These are phyloP conservation scores for Backusella tarrabulga DNA, from an alignment of 192 early-diverging fungal species.

Conservation along the genomic window DNA sequence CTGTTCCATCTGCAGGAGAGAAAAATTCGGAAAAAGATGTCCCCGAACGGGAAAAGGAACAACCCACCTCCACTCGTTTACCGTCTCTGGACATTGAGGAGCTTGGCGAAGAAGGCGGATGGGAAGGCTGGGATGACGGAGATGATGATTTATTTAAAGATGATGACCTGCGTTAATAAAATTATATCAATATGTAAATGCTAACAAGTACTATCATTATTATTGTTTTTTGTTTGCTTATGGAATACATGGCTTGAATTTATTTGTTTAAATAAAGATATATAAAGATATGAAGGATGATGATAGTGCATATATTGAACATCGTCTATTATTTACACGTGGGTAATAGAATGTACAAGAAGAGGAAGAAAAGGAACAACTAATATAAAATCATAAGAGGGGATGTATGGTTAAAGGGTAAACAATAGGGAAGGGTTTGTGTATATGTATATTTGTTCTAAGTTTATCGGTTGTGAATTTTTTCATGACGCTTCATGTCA, in stretches of 20 bases:
- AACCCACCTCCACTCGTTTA: neutral
- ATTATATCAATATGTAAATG: neutral
- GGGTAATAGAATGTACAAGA: neutral
- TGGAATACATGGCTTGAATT: neutral
- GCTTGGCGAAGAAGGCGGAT: constrained; percentile 2
- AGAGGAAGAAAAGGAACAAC: neutral
- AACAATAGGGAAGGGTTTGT: neutral
- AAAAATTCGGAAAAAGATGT: neutral
- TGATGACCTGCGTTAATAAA: neutral
- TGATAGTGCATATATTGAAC: neutral
- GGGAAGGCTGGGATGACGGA: constrained; percentile 17
- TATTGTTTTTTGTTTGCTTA: neutral
- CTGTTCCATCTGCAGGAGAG: neutral
- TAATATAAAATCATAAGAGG: neutral
- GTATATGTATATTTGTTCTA: neutral
- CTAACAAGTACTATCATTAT: neutral
- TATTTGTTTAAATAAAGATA: constrained; percentile 1
- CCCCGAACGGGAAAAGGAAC: neutral
- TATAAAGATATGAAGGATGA: neutral
- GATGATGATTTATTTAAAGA: constrained; percentile 16
- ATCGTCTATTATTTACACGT: constrained; percentile 1
- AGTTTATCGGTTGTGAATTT: constrained; percentile 19
- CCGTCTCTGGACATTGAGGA: neutral
- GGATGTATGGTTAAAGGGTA: neutral
- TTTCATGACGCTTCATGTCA: constrained; percentile 26